Base-by-base conservation (phyloP, 306 rosid species). In the Inga leiocalycina region DNA sequence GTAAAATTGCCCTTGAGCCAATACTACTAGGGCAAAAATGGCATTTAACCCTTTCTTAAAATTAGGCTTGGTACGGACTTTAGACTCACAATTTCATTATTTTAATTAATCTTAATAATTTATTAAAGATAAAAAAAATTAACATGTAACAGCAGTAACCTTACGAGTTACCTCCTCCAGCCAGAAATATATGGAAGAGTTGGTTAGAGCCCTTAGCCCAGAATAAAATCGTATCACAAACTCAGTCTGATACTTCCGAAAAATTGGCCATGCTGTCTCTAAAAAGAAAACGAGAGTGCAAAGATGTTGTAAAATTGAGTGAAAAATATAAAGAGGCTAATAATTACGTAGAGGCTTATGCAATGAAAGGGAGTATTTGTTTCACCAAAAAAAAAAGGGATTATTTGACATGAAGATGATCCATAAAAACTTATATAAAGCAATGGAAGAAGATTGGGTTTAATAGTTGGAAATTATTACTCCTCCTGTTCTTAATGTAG, bases 391-490 rank as follows among this genome's bases (percentile, higher is more conserved):
- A 35, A 34, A 34, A 59, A 27, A 24, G 61, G 20, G 61, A 79
- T 75, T 68, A 19, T 75, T 75, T 75, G 84, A 67, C 59, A 66
- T 75, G 14, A 44, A 10, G 37, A 22, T 16, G 75, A 43, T 0
- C 56, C 68, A 79, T 68, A 43, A 75, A 66, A 76, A 37, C 17
- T 19, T 61, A 81, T 46, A 46, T 37, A 79, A 81, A 62, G 86
- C 75, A 49, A 30, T 17, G 78, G 79, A 71, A 77, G 83, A 64
- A 71, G 84, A 72, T 71, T 71, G 17, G 71, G 64, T 81, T 84
- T 49, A 75, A 81, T 70, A 82, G 80, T 75, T 81, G 86, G 84
- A 79, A 83, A 72, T 12, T 49, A 49, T 0, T 16, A 12, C 54
- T 49, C 43, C 43, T 5, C 8, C 43, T 8, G 43, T 39, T 5